Conservation (phyloP, 2,329 filamentous ascomycete genomes). For the Aspergillus caelatus region DNA sequence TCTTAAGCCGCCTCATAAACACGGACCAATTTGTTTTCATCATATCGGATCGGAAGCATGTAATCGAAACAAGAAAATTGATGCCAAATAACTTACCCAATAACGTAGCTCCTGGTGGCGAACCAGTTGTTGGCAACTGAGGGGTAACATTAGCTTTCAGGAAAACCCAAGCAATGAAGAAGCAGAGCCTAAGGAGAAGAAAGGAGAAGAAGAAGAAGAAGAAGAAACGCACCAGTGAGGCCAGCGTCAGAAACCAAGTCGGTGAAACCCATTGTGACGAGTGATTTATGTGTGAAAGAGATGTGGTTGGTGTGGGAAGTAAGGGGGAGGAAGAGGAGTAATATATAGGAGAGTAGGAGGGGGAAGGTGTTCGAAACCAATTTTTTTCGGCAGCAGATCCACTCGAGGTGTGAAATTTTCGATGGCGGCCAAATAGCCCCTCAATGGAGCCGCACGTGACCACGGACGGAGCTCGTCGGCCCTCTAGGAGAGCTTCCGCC, state of each 20-base stretch:
- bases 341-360: slow-evolving; percentile 28
- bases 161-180: slow-evolving; percentile 15
- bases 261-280: slow-evolving; percentile 65
- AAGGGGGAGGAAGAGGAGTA: slow-evolving; percentile 24
- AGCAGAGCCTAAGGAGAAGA: slow-evolving; percentile 11
- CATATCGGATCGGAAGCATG: slow-evolving; percentile 49
- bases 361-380: slow-evolving; percentile 34
- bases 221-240: slow-evolving; percentile 56
- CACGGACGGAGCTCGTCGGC: slow-evolving; percentile 31
- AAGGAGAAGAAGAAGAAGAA: slow-evolving; percentile 20
- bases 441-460: slow-evolving; percentile 35
- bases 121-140: slow-evolving; percentile 49
- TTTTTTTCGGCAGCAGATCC: slow-evolving; percentile 27
- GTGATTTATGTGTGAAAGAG: slow-evolving; percentile 19
- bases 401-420: slow-evolving; percentile 27
- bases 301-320: slow-evolving; percentile 24
- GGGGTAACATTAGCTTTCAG: slow-evolving; percentile 35
- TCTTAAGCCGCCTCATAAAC: slow-evolving; percentile 95
- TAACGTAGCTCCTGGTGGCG: slow-evolving; percentile 73
- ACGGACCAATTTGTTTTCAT: slow-evolving; percentile 92
- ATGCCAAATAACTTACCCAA: slow-evolving; percentile 65
- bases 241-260: slow-evolving; percentile 66
- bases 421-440: slow-evolving; percentile 26
- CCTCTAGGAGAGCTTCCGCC: slow-evolving; percentile 32
- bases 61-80: slow-evolving; percentile 20